Evolutionary conservation across 495 filamentous ascomycete species (phyloP).

Genomic region (Jackrogersella minutella): DNA sequence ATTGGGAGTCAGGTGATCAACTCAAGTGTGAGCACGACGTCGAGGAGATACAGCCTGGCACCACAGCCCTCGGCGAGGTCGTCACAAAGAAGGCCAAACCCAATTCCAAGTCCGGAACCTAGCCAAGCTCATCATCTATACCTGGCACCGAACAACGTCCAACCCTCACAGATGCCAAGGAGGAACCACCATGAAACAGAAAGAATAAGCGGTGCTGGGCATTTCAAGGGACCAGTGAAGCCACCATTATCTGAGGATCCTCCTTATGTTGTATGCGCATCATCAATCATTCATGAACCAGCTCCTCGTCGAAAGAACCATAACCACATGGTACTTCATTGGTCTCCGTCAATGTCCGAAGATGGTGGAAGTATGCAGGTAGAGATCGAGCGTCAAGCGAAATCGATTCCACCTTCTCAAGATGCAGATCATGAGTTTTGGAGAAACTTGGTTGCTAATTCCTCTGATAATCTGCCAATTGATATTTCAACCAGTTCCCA

Average conservation of each 20-base stretch:
- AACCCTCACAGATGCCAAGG: neutral
- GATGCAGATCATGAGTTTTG: slow-evolving; percentile 35
- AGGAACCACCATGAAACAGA: neutral
- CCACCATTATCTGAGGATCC: slow-evolving; percentile 18
- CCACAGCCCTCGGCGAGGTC: slow-evolving; percentile 10
- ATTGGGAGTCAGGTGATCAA: slow-evolving; percentile 51
- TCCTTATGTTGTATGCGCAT: slow-evolving; percentile 31
- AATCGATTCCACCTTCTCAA: slow-evolving; percentile 29
- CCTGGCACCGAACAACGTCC: slow-evolving; percentile 1
- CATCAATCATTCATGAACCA: slow-evolving; percentile 40
- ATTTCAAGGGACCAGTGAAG: neutral
- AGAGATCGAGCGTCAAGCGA: slow-evolving; percentile 31
- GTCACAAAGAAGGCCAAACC: slow-evolving; percentile 10
- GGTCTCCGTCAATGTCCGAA: slow-evolving; percentile 34
- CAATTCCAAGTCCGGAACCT: slow-evolving; percentile 15
- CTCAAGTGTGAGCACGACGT: slow-evolving; percentile 25
- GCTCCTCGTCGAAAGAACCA: slow-evolving; percentile 28
- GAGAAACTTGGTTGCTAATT: slow-evolving; percentile 23
- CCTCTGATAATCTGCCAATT: slow-evolving; percentile 1
- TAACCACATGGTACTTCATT: slow-evolving; percentile 26
- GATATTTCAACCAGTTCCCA: neutral
- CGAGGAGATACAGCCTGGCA: slow-evolving; percentile 23
- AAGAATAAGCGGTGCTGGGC: neutral
- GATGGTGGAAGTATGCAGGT: slow-evolving; percentile 41
- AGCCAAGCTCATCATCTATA: slow-evolving; percentile 21